Evolutionary conservation across 176 grass and related monocot species (phyloP).

Genomic region (Rhipidocladum racemiflorum): DNA sequence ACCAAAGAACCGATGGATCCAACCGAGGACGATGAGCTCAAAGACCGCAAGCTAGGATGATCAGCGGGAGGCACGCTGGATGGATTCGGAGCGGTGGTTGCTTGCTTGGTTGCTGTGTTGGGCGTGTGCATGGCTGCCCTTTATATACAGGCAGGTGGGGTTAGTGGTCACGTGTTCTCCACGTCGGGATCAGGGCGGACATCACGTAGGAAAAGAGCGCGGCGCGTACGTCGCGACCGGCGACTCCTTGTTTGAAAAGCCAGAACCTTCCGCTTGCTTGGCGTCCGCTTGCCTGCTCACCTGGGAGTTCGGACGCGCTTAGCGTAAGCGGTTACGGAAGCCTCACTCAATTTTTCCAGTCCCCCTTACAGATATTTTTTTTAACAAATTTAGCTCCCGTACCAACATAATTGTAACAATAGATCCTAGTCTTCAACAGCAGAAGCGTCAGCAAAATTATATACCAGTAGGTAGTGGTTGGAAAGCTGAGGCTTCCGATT

Average conservation of each 20-base stretch:
- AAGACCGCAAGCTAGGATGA: not conserved
- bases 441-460: no score
- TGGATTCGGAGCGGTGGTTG: not conserved
- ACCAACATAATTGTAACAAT: no score
- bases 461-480: no score
- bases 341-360: no score
- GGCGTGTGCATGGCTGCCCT: not conserved
- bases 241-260: constrained; percentile 1
- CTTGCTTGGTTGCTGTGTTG: not conserved
- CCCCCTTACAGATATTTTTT: no score
- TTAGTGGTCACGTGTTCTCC: not conserved
- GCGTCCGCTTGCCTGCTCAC: not conserved
- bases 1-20: not conserved
- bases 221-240: not conserved
- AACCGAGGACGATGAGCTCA: not conserved
- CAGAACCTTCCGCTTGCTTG: constrained; percentile 10
- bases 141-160: not conserved
- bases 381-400: no score
- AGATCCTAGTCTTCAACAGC: no score
- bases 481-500: no score
- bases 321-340: not conserved
- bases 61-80: not conserved
- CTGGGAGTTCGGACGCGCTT: not conserved
- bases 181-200: not conserved
- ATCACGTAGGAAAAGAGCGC: not conserved